A percentile compares a stretch with the other conserved stretches of the same genome.
Evolutionary conservation across 1,284 basidiomycete species (phyloP).

Genomic region (Lentinula novae-zelandiae): DNA sequence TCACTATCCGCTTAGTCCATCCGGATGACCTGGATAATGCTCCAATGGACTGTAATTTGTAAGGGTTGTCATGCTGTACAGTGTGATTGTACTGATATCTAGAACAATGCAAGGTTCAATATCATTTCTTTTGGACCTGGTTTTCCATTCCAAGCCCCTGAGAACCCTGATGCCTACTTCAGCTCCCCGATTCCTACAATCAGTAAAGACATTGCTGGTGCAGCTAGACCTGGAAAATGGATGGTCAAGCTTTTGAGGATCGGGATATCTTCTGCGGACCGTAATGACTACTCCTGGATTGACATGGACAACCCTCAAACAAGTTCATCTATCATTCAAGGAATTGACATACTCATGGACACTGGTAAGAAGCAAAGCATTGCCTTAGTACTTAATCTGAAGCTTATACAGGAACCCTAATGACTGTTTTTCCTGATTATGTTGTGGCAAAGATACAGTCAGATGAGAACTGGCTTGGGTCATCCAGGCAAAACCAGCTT

Average conservation of each 20-base stretch:
- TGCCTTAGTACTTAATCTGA: background rate
- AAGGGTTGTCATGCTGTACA: too few species aligned
- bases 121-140: background rate
- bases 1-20: background rate
- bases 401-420: background rate
- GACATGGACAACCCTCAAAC: too few species aligned
- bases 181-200: background rate
- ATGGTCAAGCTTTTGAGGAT: background rate
- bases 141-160: background rate
- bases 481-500: background rate
- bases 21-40: background rate
- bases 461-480: background rate
- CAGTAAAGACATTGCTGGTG: too few species aligned
- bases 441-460: background rate
- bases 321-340: too few species aligned
- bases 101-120: too few species aligned
- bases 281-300: background rate
- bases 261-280: background rate
- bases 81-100: too few species aligned
- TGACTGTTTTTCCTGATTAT: background rate
- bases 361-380: background rate
- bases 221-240: background rate
- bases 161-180: background rate
- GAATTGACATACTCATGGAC: background rate
- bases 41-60: background rate